Base-by-base conservation (phyloP, 257 asterid species). In the Fraxinus anomala region DNA sequence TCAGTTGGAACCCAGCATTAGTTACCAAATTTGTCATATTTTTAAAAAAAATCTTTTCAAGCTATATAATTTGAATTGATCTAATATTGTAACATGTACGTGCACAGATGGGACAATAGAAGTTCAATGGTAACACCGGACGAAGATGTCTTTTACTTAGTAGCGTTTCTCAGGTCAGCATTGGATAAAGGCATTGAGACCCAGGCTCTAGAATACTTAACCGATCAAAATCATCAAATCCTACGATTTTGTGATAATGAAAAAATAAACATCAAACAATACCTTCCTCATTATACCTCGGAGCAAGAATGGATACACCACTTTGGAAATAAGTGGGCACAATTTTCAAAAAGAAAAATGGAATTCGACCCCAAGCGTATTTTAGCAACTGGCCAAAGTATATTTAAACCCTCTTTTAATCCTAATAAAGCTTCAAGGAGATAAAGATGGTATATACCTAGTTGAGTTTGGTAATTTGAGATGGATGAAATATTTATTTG, bases 241-340 rank as follows among this genome's bases (percentile, higher is more conserved):
- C 56, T 91, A 17, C 75, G 83, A 47, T 92, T 92, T 24, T 92
- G 97, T 49, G 24, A 83, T 2, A 87, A 88, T 0, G 69, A 75
- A 0, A 86, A 77, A 6, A 91, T 92, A 73, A 28, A 83, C 16
- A 77, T 77, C 8, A 92, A 91, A 83, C 96, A 92, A 34, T 92
- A 92, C 82, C 94, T 92, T 33, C 96, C 97, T 40, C 93, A 91
- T 69, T 92, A 92, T 84, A 83, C 81, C 37, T 87, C 89, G 16
- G 87, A 76, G n/a, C 79, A 79, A 73, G 90, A 91, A 78, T 92
- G 97, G 96, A 81, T 51, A 28, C 76, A 73, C 56, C 97, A 92
- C 66, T 92, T 83, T 73, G 97, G 90, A 2, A 86, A 88, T 0
- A 89, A 86, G 77, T 92, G 97, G 97, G 9, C 61, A 26, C 68